Conservation (phyloP, 192 early-diverging fungal species). For the Globomyces pollinis-pini region DNA sequence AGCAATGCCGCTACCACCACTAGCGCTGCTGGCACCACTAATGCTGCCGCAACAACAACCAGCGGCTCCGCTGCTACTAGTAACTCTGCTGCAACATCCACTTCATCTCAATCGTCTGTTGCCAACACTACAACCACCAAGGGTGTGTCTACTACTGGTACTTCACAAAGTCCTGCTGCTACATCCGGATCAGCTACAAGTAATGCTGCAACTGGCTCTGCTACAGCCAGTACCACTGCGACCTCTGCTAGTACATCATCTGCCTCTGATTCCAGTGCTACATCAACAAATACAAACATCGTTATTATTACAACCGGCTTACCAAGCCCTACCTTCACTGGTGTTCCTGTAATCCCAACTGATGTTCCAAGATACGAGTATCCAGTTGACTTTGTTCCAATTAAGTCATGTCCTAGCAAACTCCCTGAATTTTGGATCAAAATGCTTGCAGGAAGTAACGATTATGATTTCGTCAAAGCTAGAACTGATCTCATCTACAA, state of each 20-base stretch:
- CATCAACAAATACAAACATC: no score
- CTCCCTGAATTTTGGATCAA: not conserved
- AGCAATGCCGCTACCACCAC: not conserved
- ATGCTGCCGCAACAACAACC: not conserved
- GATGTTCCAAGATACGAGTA: not conserved
- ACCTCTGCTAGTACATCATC: not conserved
- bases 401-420: not conserved
- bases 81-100: not conserved
- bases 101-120: not conserved
- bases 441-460: no score
- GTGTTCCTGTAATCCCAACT: no score
- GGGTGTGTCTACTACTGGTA: no score
- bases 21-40: not conserved
- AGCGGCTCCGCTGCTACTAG: not conserved
- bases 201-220: not conserved
- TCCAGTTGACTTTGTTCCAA: not conserved
- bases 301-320: no score
- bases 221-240: not conserved
- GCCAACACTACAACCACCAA: not conserved
- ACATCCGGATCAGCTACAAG: not conserved
- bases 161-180: not conserved
- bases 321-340: no score
- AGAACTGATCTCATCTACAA: no score
- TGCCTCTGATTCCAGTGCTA: no score
- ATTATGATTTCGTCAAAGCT: no score